phyloP scores from a whole-genome alignment of 148 eudicot genomes.

The Fallopia convolvulus region DNA sequence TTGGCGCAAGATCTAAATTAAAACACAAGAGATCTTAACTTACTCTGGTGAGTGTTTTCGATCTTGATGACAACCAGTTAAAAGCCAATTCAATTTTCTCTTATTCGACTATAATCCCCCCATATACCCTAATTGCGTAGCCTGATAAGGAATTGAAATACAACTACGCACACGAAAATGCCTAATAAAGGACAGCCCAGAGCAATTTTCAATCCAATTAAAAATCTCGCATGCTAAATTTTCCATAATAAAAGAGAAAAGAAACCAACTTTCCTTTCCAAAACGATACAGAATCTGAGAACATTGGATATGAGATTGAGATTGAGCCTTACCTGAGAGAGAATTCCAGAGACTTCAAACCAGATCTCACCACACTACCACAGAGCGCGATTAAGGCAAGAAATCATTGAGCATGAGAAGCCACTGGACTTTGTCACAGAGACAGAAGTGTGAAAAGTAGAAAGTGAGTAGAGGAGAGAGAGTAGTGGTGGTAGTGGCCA shows the following conservation, averaged over 20 bases:
- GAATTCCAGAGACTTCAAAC: neutral
- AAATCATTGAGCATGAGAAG: neutral
- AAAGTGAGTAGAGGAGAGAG: neutral
- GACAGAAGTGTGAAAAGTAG: neutral
- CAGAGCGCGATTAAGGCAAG: neutral
- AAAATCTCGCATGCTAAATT: neutral
- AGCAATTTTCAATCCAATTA: neutral
- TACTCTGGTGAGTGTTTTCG: neutral
- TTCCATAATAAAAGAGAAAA: neutral
- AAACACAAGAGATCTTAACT: slow-evolving; percentile 3
- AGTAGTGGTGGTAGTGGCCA: neutral
- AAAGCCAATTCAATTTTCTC: neutral
- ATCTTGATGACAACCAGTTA: neutral
- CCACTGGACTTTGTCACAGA: neutral
- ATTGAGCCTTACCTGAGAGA: neutral
- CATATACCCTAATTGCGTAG: neutral
- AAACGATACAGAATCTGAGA: neutral
- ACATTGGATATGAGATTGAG: neutral
- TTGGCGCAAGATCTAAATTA: neutral
- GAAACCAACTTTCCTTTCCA: neutral
- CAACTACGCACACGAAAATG: neutral
- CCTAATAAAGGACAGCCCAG: neutral
- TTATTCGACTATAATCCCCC: neutral
- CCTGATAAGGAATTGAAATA: neutral
- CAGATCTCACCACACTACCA: slow-evolving; percentile 1